A percentile compares a stretch with the other conserved stretches of the same genome.
Conservation (phyloP, 768 basidiomycete genomes). For the Mycena indigotica region DNA sequence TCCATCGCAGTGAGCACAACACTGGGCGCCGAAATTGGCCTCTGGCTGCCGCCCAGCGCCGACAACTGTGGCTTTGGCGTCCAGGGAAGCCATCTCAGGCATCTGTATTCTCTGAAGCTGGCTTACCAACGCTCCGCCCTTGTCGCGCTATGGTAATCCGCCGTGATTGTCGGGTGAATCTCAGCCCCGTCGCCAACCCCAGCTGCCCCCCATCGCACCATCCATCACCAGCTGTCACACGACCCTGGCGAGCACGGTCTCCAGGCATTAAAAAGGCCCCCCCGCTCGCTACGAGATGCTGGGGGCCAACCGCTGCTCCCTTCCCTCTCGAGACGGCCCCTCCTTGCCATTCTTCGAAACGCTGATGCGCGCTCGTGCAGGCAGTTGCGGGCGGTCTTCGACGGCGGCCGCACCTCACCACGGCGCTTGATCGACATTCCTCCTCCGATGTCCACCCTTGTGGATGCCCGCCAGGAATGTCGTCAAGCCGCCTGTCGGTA, state of each 20-base stretch:
- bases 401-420: constrained; percentile 13
- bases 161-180: constrained; percentile 19
- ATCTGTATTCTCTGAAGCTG: background rate
- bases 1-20: no score
- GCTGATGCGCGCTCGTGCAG: no score
- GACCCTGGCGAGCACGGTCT: no score
- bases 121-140: constrained; percentile 17
- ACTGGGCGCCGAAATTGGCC: no score
- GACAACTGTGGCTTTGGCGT: no score
- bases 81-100: background rate
- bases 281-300: no score
- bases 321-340: no score
- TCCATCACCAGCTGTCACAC: background rate
- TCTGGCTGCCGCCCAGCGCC: no score
- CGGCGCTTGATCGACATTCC: constrained; percentile 19
- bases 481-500: constrained; percentile 27
- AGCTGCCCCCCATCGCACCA: background rate
- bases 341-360: no score
- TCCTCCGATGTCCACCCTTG: background rate
- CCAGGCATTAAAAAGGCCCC: no score
- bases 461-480: constrained; percentile 1
- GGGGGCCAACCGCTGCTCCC: no score
- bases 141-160: constrained; percentile 7
- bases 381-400: constrained; percentile 2
- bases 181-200: constrained; percentile 14